Evolutionary conservation across 495 filamentous ascomycete species (phyloP).

Genomic region (Xylona heveae): DNA sequence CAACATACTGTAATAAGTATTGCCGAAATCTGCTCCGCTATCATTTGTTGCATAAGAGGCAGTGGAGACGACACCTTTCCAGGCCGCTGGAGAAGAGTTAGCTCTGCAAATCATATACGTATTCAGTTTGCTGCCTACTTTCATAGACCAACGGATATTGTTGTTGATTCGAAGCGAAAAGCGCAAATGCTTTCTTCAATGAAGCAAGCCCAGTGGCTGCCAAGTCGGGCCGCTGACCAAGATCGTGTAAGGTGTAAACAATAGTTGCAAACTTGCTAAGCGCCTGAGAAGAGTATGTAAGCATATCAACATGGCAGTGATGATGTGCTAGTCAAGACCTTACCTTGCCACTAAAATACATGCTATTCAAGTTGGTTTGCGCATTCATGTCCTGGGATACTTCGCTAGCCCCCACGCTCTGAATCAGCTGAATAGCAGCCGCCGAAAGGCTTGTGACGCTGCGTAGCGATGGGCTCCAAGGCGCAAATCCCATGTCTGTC

Average conservation of each 20-base stretch:
- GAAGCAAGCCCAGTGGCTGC: slow-evolving; percentile 39
- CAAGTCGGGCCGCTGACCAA: slow-evolving; percentile 36
- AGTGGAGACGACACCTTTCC: slow-evolving; percentile 71
- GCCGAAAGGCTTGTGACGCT: slow-evolving; percentile 27
- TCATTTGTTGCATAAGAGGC: slow-evolving; percentile 61
- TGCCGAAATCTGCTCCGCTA: slow-evolving; percentile 54
- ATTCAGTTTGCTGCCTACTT: slow-evolving; percentile 15
- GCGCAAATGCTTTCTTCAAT: slow-evolving; percentile 55
- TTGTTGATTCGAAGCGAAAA: slow-evolving; percentile 59
- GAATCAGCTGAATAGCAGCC: slow-evolving; percentile 29
- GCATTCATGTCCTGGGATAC: slow-evolving; percentile 44
- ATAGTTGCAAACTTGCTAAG: slow-evolving; percentile 70
- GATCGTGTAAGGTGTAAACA: slow-evolving; percentile 42
- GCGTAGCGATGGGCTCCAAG: slow-evolving; percentile 40
- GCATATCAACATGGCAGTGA: not conserved
- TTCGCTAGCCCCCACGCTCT: slow-evolving; percentile 37
- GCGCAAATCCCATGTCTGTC: slow-evolving; percentile 46
- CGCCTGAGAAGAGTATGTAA: slow-evolving; percentile 22
- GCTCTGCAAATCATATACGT: not conserved
- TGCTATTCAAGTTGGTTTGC: slow-evolving; percentile 62
- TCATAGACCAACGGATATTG: slow-evolving; percentile 65
- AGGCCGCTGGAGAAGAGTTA: slow-evolving; percentile 24
- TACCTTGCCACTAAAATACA: slow-evolving; percentile 90
- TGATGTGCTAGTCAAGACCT: too few relatives aligned
- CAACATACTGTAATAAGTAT: slow-evolving; percentile 46